Conservation (phyloP, 2,329 filamentous ascomycete species). For the Ophiostoma piceae region DNA sequence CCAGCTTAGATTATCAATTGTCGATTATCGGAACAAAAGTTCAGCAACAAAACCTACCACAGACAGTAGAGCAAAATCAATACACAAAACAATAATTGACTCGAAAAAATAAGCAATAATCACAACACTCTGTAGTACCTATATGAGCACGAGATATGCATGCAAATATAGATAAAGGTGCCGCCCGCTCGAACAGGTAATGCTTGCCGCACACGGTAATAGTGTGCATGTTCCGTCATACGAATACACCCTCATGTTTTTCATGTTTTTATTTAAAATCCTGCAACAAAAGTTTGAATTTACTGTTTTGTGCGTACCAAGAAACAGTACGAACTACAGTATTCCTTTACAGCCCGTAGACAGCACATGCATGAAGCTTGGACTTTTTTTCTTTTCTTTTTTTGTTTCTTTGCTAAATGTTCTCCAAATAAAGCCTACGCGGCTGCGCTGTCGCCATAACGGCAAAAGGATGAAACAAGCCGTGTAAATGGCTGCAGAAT, state of each 20-base stretch:
- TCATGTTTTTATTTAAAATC: not conserved
- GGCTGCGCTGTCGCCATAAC: not conserved
- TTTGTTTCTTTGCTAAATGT: not conserved
- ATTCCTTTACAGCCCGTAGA: not conserved
- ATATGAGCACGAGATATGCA: not conserved
- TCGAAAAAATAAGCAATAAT: not conserved
- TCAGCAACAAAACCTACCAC: not conserved
- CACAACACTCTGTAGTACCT: not conserved
- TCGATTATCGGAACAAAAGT: not conserved
- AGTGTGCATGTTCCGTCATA: conserved; percentile 6
- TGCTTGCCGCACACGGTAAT: conserved; percentile 6
- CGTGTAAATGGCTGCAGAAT: not conserved
- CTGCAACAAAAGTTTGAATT: not conserved
- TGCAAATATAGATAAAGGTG: not conserved
- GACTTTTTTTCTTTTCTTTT: not conserved
- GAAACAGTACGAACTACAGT: not conserved
- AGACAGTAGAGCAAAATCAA: not conserved
- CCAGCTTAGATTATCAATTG: not conserved
- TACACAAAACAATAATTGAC: not conserved
- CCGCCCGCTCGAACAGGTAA: not conserved
- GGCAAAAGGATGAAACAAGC: not conserved
- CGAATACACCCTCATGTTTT: not conserved
- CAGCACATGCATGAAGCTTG: not conserved
- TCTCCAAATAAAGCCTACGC: not conserved
- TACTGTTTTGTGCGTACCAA: not conserved